Conservation (phyloP, 2,329 filamentous ascomycete genomes). For the Anisogramma anomala region DNA sequence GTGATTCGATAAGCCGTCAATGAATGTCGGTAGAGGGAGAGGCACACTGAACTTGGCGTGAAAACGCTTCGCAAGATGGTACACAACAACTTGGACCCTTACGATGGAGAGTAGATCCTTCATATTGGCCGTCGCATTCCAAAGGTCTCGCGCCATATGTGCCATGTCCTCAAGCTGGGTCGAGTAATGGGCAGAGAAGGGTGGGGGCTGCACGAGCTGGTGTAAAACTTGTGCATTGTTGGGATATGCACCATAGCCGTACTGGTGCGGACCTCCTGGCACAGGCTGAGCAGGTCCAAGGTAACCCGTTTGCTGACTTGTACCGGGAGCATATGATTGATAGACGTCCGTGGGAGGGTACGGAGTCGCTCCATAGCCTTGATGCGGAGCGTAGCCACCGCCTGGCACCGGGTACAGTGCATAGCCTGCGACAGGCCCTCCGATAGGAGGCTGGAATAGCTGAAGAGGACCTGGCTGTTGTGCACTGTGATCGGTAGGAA, state of each 20-base stretch:
- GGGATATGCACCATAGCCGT: slow-evolving; percentile 18
- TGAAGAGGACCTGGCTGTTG: slow-evolving; percentile 14
- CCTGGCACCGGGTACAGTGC: slow-evolving; percentile 17
- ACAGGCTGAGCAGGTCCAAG: slow-evolving; percentile 11
- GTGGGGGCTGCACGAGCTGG: slow-evolving; percentile 17
- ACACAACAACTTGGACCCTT: slow-evolving; percentile 51
- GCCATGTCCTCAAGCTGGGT: slow-evolving; percentile 41
- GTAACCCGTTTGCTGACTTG: slow-evolving; percentile 13
- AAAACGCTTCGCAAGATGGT: slow-evolving; percentile 50
- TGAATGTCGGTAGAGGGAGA: slow-evolving; percentile 46
- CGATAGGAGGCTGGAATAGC: slow-evolving; percentile 17
- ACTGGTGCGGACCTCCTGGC: slow-evolving; percentile 15
- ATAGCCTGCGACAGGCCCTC: slow-evolving; percentile 22
- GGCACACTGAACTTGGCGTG: slow-evolving; percentile 43
- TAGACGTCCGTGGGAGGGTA: slow-evolving; percentile 16
- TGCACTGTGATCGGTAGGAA: slow-evolving; percentile 11
- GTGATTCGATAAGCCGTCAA: slow-evolving; percentile 44
- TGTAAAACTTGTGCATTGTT: slow-evolving; percentile 14
- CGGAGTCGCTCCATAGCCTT: slow-evolving; percentile 11
- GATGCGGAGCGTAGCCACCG: background rate
- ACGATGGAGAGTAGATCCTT: slow-evolving; percentile 51
- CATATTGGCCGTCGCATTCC: slow-evolving; percentile 48
- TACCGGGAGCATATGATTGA: slow-evolving; percentile 19
- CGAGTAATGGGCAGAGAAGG: slow-evolving; percentile 31
- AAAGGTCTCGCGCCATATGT: slow-evolving; percentile 46